These are phyloP conservation scores for Mycena amicta DNA, from an alignment of 768 basidiomycete species.

Conservation along the genomic window DNA sequence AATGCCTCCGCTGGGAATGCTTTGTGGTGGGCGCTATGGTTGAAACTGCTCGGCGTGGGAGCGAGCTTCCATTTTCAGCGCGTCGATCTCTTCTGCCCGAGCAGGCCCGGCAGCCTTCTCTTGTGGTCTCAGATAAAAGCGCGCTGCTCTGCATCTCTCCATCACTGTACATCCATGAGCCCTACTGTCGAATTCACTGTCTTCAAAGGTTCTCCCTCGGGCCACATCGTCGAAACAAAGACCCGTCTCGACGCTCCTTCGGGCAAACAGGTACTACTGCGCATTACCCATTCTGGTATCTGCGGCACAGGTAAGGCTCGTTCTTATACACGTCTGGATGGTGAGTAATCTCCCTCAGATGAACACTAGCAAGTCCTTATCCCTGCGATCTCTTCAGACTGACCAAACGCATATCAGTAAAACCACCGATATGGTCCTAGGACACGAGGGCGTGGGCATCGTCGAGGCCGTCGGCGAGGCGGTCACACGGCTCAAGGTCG, in stretches of 20 bases:
- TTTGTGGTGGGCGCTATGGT: too few relatives aligned
- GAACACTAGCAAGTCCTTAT: conserved; percentile 27
- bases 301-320: conserved; percentile 31
- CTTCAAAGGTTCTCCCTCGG: neutral
- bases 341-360: too few relatives aligned
- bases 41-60: too few relatives aligned
- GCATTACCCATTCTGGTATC: conserved; percentile 35
- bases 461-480: conserved; percentile 8
- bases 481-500: conserved; percentile 9
- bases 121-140: neutral
- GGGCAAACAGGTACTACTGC: conserved; percentile 30
- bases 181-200: neutral
- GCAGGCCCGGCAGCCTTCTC: too few relatives aligned
- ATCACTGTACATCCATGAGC: neutral
- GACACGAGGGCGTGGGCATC: conserved; percentile 32
- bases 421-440: conserved; percentile 34
- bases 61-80: too few relatives aligned
- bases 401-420: neutral
- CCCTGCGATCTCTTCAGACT: neutral
- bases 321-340: conserved; percentile 34
- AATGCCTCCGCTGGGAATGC: too few relatives aligned
- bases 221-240: neutral
- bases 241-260: neutral
- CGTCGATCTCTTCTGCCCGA: too few relatives aligned
- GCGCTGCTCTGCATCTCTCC: too few relatives aligned